These are phyloP conservation scores for Aspergillus jensenii DNA, from an alignment of 2,329 filamentous ascomycete genomes.

Conservation along the genomic window DNA sequence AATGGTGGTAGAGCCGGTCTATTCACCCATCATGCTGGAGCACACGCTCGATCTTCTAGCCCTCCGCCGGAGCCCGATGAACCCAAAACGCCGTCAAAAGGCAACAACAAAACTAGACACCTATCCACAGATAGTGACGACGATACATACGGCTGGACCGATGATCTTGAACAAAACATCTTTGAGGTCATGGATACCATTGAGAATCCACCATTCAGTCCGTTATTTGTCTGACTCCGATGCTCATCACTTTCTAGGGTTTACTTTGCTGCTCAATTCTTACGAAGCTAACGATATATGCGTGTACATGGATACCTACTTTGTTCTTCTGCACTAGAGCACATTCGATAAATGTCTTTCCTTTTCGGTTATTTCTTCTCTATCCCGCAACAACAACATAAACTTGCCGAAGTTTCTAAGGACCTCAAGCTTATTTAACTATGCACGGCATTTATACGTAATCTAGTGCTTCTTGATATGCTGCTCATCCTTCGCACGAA, in stretches of 20 bases:
- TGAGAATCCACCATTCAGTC: background rate
- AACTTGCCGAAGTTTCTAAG: too few species aligned
- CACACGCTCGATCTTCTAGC: background rate
- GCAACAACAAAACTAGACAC: background rate
- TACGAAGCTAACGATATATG: background rate
- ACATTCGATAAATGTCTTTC: background rate
- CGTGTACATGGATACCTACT: background rate
- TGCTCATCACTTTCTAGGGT: background rate
- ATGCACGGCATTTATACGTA: too few species aligned
- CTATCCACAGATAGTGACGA: background rate
- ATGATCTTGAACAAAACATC: background rate
- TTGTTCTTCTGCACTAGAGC: background rate
- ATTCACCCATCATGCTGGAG: background rate
- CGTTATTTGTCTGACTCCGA: background rate
- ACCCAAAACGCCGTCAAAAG: background rate
- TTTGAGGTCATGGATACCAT: background rate
- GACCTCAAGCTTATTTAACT: too few species aligned
- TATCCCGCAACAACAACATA: too few species aligned
- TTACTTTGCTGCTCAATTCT: too few species aligned
- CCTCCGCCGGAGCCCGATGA: background rate
- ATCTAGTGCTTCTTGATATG: too few species aligned
- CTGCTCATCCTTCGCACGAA: too few species aligned
- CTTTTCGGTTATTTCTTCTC: background rate
- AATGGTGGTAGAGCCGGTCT: background rate
- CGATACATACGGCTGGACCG: conserved; percentile 8